Conservation (phyloP, 2,329 filamentous ascomycete genomes). For the Monosporascus sp. region DNA sequence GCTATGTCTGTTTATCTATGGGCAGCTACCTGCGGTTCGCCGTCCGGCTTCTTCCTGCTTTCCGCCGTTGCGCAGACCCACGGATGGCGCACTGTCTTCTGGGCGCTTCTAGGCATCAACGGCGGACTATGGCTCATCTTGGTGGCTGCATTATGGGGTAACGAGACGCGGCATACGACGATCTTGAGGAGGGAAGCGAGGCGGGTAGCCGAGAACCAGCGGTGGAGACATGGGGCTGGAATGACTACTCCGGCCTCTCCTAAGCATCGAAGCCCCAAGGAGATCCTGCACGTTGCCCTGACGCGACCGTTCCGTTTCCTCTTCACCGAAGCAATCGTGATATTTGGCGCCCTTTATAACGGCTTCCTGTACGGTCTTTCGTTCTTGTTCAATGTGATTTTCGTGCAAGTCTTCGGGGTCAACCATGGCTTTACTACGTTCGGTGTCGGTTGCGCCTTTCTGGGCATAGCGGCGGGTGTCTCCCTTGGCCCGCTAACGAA, state of each 20-base stretch:
- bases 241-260: slow-evolving; percentile 24
- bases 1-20: slow-evolving; percentile 32
- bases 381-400: slow-evolving; percentile 44
- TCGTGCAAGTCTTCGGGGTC: slow-evolving; percentile 41
- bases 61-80: slow-evolving; percentile 37
- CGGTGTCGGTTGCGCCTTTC: slow-evolving; percentile 34
- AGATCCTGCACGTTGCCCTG: slow-evolving; percentile 36
- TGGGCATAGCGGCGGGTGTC: slow-evolving; percentile 32
- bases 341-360: slow-evolving; percentile 42
- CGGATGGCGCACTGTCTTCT: slow-evolving; percentile 38
- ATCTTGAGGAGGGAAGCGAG: slow-evolving; percentile 32
- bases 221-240: slow-evolving; percentile 16
- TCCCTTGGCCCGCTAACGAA: slow-evolving; percentile 37
- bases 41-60: slow-evolving; percentile 39
- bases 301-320: slow-evolving; percentile 42
- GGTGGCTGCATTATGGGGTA: slow-evolving; percentile 24
- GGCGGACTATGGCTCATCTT: slow-evolving; percentile 37
- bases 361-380: slow-evolving; percentile 43
- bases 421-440: slow-evolving; percentile 32
- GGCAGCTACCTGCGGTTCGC: slow-evolving; percentile 39
- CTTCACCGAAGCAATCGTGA: slow-evolving; percentile 39
- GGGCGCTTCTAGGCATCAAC: slow-evolving; percentile 39
- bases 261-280: slow-evolving; percentile 27
- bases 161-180: slow-evolving; percentile 39
- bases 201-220: slow-evolving; percentile 18